Evolutionary conservation across 495 filamentous ascomycete species (phyloP), one percentile per base, ranked within the genome.

Genomic region (Astrocystis sublimbata): DNA sequence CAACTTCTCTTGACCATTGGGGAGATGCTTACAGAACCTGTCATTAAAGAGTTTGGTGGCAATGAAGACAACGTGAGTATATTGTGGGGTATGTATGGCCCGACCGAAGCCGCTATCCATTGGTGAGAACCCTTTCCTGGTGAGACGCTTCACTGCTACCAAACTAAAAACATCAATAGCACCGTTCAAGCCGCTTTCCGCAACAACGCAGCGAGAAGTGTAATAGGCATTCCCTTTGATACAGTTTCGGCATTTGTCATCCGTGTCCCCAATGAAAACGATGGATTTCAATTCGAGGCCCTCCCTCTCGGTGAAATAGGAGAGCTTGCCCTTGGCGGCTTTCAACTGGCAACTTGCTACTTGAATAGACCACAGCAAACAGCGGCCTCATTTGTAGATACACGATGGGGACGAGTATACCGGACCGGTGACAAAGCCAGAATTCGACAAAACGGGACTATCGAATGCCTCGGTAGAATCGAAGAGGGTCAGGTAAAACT

Each of bases 71-170:
- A 70, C 17, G 17, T 43, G 38, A 78, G 80, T 60, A 83, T 93
- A 30, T 81, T 96, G 0, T 88, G 88, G 78, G 90, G 84, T 0
- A 92, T 93, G 91, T 96, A 96, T 67, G 91, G 91, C 0, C 92
- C 92, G 10, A 94, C 91, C 0, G 91, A 94, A 74, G 89, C 89
- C 13, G 81, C 91, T 1, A 92, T 96, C 46, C 92, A 96, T 60
- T 82, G 79, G 73, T 76, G 57, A 66, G 73, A 54, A 19, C n/a
- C 26, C 19, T 41, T 2, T n/a, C 51, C 31, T 24, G 24, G 19
- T 12, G 2, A 31, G 7, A 41, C 43, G 7, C n/a, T 15, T 54
- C 38, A 6, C 15, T 47, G 4, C 6, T 33, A 15, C 8, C 19
- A 53, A 7, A 40, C 49, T 53, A 24, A 46, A 24, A 23, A 15